phyloP scores from a whole-genome alignment of 2,329 filamentous ascomycete species.

The Alternaria novae-zelandiae region DNA sequence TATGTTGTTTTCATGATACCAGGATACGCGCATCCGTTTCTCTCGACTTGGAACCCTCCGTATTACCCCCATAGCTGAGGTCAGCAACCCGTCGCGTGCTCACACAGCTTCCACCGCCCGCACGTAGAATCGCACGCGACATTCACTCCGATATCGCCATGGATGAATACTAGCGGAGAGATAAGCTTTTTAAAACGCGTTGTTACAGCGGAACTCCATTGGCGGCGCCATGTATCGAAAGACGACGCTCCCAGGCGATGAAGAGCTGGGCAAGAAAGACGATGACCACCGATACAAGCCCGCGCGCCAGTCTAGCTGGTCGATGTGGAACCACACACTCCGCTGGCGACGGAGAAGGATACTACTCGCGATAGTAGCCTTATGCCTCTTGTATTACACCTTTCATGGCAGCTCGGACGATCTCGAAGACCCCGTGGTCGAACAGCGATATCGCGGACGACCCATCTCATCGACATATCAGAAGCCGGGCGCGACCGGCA shows the following conservation, averaged over 20 bases:
- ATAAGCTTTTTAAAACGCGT: constrained; percentile 29
- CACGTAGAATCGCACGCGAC: constrained; percentile 13
- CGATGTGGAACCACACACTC: constrained; percentile 33
- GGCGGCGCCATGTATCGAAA: constrained; percentile 45
- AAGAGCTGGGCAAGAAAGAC: constrained; percentile 70
- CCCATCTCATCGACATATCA: constrained; percentile 15
- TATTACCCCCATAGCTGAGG: not conserved
- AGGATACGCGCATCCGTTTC: not conserved
- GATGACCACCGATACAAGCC: constrained; percentile 61
- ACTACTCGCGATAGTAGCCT: constrained; percentile 41
- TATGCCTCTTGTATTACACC: constrained; percentile 67
- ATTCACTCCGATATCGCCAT: constrained; percentile 23
- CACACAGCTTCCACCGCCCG: constrained; percentile 14
- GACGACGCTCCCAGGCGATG: constrained; percentile 59
- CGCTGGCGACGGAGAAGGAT: constrained; percentile 60
- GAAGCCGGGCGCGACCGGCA: constrained; percentile 7
- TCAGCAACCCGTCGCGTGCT: constrained; percentile 11
- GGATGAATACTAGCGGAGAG: constrained; percentile 34
- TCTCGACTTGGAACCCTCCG: not conserved
- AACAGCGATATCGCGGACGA: constrained; percentile 2
- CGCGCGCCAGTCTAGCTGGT: constrained; percentile 42
- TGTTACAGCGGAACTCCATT: constrained; percentile 34
- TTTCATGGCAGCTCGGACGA: constrained; percentile 50
- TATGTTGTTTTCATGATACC: not conserved
- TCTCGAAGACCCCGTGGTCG: not conserved